Percentiles rank a stretch among this genome's conserved stretches.
These are phyloP conservation scores for Monilinia polystroma DNA, from an alignment of 2,329 filamentous ascomycete species.

Conservation along the genomic window DNA sequence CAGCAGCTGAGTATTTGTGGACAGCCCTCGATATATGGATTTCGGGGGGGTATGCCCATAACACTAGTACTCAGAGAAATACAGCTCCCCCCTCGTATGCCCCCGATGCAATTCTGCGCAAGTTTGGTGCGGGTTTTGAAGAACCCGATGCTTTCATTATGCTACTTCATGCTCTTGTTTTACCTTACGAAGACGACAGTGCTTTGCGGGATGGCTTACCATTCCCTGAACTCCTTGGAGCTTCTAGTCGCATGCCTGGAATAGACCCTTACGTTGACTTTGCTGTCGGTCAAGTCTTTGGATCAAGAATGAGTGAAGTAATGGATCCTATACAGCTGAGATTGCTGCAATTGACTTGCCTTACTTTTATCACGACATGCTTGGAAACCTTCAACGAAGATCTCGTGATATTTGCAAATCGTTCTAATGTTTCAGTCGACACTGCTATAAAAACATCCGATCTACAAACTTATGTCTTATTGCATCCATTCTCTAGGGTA, in stretches of 20 bases:
- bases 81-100: slow-evolving; percentile 37
- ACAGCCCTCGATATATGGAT: slow-evolving; percentile 76
- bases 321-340: slow-evolving; percentile 67
- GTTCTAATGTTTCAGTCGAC: slow-evolving; percentile 74
- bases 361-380: slow-evolving; percentile 79
- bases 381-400: slow-evolving; percentile 91
- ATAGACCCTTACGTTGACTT: slow-evolving; percentile 95
- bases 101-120: slow-evolving; percentile 67
- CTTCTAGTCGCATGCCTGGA: slow-evolving; percentile 74
- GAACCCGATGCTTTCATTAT: slow-evolving; percentile 82
- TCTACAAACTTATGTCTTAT: slow-evolving; percentile 73
- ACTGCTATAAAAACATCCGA: slow-evolving; percentile 70
- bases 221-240: slow-evolving; percentile 83
- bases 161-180: slow-evolving; percentile 69
- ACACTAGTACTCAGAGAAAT: slow-evolving; percentile 44
- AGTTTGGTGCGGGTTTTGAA: slow-evolving; percentile 76
- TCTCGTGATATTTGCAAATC: slow-evolving; percentile 79
- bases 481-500: slow-evolving; percentile 89
- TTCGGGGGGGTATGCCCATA: slow-evolving; percentile 55
- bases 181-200: slow-evolving; percentile 60
- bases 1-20: slow-evolving; percentile 76
- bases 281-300: slow-evolving; percentile 75
- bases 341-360: slow-evolving; percentile 73
- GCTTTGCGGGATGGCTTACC: slow-evolving; percentile 73
- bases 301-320: slow-evolving; percentile 55